Percentiles rank a stretch among this genome's conserved stretches.
Conservation (phyloP, 345 rosid species). For the Acer yangbiense region DNA sequence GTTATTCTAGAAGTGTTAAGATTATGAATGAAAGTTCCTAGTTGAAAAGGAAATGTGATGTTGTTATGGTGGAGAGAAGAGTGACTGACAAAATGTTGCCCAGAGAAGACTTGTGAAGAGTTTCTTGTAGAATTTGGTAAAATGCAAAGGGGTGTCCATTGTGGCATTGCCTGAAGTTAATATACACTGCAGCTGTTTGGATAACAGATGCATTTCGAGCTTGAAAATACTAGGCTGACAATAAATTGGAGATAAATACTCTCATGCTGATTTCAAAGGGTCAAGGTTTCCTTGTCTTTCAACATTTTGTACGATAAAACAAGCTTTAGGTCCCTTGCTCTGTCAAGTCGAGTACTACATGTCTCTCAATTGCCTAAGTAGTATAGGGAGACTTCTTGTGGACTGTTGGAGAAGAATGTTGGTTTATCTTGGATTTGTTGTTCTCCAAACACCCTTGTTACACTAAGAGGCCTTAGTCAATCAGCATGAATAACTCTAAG, state of each 20-base stretch:
- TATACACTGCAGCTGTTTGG: background rate
- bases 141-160: background rate
- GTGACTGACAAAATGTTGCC: background rate
- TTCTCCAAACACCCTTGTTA: background rate
- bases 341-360: background rate
- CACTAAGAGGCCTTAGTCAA: background rate
- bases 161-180: background rate
- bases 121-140: slow-evolving; percentile 9
- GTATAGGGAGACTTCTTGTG: background rate
- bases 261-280: slow-evolving; percentile 2
- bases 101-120: background rate
- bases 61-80: background rate
- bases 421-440: background rate
- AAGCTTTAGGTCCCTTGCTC: background rate
- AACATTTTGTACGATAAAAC: background rate
- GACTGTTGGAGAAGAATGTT: background rate
- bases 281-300: background rate
- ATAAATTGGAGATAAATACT: slow-evolving; percentile 3
- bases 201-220: background rate
- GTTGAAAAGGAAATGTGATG: background rate
- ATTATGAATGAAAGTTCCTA: background rate
- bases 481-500: background rate
- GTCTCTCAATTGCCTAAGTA: slow-evolving; percentile 2
- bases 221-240: background rate
- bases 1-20: background rate